Conservation (phyloP, 2,329 filamentous ascomycete genomes). For the Coleophoma eucalyptorum region DNA sequence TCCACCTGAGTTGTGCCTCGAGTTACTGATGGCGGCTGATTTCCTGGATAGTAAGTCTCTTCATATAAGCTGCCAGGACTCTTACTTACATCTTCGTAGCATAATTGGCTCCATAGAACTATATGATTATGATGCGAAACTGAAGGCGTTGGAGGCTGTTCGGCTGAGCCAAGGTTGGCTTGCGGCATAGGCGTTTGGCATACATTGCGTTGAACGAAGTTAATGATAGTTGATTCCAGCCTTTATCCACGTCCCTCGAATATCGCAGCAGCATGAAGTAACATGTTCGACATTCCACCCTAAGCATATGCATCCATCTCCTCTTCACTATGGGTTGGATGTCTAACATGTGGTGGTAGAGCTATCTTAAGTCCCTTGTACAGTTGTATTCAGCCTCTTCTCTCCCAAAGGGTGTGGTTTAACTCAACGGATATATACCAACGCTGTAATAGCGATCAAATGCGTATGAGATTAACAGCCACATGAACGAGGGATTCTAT, state of each 20-base stretch:
- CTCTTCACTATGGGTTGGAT: slow-evolving; percentile 7
- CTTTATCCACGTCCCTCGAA: slow-evolving; percentile 1
- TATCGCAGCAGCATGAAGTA: neutral
- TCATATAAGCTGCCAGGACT: neutral
- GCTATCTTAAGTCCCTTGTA: slow-evolving; percentile 1
- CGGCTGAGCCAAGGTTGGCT: too few species aligned
- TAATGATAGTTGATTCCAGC: neutral
- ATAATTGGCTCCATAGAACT: too few species aligned
- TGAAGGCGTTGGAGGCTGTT: too few species aligned
- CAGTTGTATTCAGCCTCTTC: slow-evolving; percentile 2
- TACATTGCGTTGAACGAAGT: too few species aligned
- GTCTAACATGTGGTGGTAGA: slow-evolving; percentile 2
- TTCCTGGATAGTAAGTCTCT: slow-evolving; percentile 60
- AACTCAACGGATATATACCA: slow-evolving; percentile 1
- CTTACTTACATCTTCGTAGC: too few species aligned
- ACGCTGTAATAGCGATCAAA: too few species aligned
- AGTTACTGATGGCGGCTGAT: slow-evolving; percentile 74
- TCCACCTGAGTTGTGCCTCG: slow-evolving; percentile 72
- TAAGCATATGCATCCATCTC: slow-evolving; percentile 31
- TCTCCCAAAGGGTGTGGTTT: neutral
- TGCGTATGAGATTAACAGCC: neutral
- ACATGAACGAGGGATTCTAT: too few species aligned
- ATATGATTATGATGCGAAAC: too few species aligned
- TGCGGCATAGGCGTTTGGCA: too few species aligned
- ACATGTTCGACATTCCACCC: slow-evolving; percentile 5